Evolutionary conservation across 1,284 basidiomycete species (phyloP).

Genomic region (Sphagnurus paluster): DNA sequence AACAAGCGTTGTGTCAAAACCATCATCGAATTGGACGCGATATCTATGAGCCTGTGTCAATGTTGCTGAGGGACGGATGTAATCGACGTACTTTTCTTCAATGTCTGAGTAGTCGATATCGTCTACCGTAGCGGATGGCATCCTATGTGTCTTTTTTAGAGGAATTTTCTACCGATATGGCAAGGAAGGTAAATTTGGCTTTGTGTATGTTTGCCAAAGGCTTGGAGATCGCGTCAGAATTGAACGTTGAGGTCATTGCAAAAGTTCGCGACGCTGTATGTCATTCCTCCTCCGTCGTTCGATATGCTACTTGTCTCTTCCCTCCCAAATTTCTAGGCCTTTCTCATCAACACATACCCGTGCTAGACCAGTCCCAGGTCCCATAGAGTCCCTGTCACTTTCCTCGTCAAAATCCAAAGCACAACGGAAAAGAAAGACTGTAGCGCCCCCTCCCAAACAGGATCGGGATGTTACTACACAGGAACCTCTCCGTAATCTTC

Average conservation of each 20-base stretch:
- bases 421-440: conserved; percentile 1
- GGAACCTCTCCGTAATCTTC: conserved; percentile 3
- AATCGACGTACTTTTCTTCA: conserved; percentile 74
- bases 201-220: conserved; percentile 1
- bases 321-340: background rate
- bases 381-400: background rate
- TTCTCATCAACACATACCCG: background rate
- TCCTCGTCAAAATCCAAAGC: background rate
- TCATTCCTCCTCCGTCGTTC: conserved; percentile 14
- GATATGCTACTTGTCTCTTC: conserved; percentile 10
- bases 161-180: background rate
- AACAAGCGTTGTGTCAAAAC: conserved; percentile 85
- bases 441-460: background rate
- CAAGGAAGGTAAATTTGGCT: conserved; percentile 1
- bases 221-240: too few relatives aligned
- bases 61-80: conserved; percentile 10
- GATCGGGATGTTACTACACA: background rate
- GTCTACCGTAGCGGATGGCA: conserved; percentile 51
- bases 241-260: too few relatives aligned
- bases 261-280: conserved; percentile 8
- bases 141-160: conserved; percentile 30
- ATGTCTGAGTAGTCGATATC: conserved; percentile 94
- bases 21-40: conserved; percentile 75
- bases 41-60: conserved; percentile 54
- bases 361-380: background rate